Evolutionary conservation across 2,329 filamentous ascomycete genomes (phyloP).

Genomic region (Cladosporium sphaerospermum): DNA sequence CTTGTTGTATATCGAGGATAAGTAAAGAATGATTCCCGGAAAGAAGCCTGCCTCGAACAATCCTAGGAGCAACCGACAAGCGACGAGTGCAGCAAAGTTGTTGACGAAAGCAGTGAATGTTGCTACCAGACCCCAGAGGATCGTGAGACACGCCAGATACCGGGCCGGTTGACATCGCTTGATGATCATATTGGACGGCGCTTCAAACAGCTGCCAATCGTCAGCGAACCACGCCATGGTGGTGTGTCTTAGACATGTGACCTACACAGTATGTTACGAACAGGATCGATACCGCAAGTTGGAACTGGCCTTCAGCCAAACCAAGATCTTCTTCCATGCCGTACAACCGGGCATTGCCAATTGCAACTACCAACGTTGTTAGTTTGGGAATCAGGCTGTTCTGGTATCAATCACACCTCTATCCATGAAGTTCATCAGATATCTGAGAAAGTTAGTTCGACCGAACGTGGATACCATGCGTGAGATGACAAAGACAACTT

Average conservation of each 20-base stretch:
- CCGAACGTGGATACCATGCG: constrained; percentile 48
- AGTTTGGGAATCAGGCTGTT: too few species aligned
- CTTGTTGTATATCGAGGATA: constrained; percentile 42
- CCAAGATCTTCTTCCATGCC: constrained; percentile 43
- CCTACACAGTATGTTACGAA: constrained; percentile 28
- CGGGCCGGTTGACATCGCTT: constrained; percentile 12
- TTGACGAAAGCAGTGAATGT: constrained; percentile 44
- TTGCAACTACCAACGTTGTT: not conserved
- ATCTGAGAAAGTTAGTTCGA: constrained; percentile 40
- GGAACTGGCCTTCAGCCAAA: constrained; percentile 36
- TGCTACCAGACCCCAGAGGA: constrained; percentile 34
- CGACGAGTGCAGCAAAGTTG: constrained; percentile 37
- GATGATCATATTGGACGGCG: constrained; percentile 14
- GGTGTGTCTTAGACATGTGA: not conserved
- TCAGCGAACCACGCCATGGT: not conserved
- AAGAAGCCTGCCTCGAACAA: constrained; percentile 19
- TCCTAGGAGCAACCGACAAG: constrained; percentile 27
- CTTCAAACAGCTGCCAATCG: not conserved
- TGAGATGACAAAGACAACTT: not conserved
- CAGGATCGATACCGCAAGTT: constrained; percentile 13
- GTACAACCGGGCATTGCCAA: constrained; percentile 30
- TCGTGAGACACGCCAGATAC: constrained; percentile 7
- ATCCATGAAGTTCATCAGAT: not conserved
- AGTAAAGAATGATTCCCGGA: constrained; percentile 25
- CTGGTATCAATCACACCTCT: not conserved